Evolutionary conservation across 2,329 filamentous ascomycete species (phyloP).

Genomic region (Kalmusia sp.): DNA sequence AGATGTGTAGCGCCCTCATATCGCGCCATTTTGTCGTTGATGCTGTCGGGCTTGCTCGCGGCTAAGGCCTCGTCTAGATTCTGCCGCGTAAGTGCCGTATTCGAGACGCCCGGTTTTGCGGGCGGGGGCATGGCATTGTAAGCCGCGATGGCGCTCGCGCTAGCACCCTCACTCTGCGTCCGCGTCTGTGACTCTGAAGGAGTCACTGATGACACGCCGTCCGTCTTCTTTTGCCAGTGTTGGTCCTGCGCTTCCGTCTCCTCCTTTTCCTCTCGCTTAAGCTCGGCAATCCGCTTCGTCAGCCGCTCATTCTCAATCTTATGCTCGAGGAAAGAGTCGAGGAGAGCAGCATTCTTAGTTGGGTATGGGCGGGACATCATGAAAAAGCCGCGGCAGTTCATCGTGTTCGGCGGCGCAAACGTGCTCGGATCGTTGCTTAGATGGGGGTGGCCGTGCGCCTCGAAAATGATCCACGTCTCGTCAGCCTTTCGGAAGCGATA

Average conservation of each 20-base stretch:
- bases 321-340: slow-evolving; percentile 94
- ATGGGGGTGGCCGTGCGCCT: slow-evolving; percentile 92
- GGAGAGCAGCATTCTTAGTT: slow-evolving; percentile 80
- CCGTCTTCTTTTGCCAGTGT: slow-evolving; percentile 66
- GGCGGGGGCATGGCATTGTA: slow-evolving; percentile 70
- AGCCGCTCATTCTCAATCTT: slow-evolving; percentile 95
- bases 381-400: slow-evolving; percentile 86
- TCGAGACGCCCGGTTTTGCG: slow-evolving; percentile 67
- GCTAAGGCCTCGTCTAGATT: slow-evolving; percentile 77
- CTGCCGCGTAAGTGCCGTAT: slow-evolving; percentile 76
- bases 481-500: slow-evolving; percentile 82
- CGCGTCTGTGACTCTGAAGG: slow-evolving; percentile 50
- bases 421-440: slow-evolving; percentile 73
- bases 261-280: slow-evolving; percentile 84
- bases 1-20: slow-evolving; percentile 77
- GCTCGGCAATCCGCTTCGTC: slow-evolving; percentile 80
- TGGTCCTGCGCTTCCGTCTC: slow-evolving; percentile 71
- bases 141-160: slow-evolving; percentile 41
- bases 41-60: slow-evolving; percentile 73
- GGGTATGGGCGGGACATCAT: slow-evolving; percentile 92
- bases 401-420: slow-evolving; percentile 65
- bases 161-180: slow-evolving; percentile 33
- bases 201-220: slow-evolving; percentile 62
- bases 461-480: slow-evolving; percentile 78
- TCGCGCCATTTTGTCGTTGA: slow-evolving; percentile 83